Evolutionary conservation across 139 green algal species (phyloP).

Genomic region (Tetraselmis striata): DNA sequence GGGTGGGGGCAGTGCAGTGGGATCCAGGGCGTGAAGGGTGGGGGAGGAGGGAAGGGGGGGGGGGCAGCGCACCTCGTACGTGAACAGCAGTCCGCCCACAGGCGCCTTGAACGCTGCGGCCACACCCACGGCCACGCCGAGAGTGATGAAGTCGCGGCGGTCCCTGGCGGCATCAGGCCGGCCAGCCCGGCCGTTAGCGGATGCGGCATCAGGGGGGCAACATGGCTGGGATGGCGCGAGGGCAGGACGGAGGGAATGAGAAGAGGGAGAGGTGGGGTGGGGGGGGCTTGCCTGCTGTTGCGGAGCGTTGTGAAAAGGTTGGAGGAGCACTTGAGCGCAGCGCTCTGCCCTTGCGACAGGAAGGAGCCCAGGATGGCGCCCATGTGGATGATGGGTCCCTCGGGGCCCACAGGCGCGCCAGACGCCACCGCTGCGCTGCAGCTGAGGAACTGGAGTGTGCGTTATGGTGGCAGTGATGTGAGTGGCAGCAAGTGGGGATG

Average conservation of each 20-base stretch:
- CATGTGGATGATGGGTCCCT: conserved; percentile 88
- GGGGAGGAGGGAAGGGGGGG: too few species aligned
- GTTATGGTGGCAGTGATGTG: too few species aligned
- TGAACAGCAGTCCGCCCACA: conserved; percentile 74
- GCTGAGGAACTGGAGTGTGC: conserved; percentile 74
- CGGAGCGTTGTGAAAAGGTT: neutral
- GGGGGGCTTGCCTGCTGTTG: neutral
- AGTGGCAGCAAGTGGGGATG: too few species aligned
- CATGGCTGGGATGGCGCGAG: too few species aligned
- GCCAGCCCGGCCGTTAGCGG: too few species aligned
- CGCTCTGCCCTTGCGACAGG: neutral
- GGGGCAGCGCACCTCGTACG: conserved; percentile 53
- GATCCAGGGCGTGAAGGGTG: too few species aligned
- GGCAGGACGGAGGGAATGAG: too few species aligned
- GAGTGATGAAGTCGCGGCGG: conserved; percentile 87
- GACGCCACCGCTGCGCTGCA: conserved; percentile 61
- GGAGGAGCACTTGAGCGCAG: conserved; percentile 6
- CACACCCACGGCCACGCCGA: conserved; percentile 71
- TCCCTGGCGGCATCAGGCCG: conserved; percentile 62
- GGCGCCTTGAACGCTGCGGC: conserved; percentile 75
- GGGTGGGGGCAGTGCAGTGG: too few species aligned
- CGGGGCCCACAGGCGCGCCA: conserved; percentile 76
- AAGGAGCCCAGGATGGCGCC: conserved; percentile 34
- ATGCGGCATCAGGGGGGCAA: neutral
- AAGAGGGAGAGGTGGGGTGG: neutral